Base-by-base conservation (phyloP, 108 stramenopile genomes). In the Pseudonitzschia delicatissima region DNA sequence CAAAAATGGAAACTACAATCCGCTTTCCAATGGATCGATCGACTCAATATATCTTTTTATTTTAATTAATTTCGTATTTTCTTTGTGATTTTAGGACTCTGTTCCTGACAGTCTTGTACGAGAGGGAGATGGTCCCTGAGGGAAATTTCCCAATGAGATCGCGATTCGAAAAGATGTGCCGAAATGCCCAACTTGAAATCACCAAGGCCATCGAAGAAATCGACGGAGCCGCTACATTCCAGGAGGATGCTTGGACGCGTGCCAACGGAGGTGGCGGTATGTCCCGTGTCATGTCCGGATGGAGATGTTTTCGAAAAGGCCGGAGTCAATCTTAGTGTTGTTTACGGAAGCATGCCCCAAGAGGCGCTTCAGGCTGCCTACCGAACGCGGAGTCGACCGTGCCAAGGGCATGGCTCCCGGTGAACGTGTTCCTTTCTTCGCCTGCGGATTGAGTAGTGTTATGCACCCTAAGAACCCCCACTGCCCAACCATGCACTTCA, bases 231-330 rank as follows among this genome's bases (percentile, higher is more conserved):
- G 93, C 76, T 28, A 87, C 62, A 48, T 98, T 98, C 82, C 86
- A 81, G 62, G 88, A 94, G 70, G 99, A 99, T 77, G 82, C 75
- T 23, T 99, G 99, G 99, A 82, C 79, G 25, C 87, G 99, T 26
- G 87, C 79, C 55, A 96, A 90, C 66, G 96, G 97, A 20, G 97
- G 98, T 4, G 99, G 99, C 2, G 99, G 99, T 55, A 95, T 96
- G 79, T 93, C 92, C 13, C 82, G 96, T 29, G 99, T 99, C 7
- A 62, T 99, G 67, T 48, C 69, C 28, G 90, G 86, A n/a, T 37
- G 97, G 98, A 23, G 92, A 94, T 39, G 98, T 98, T n/a, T 98
- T 86, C 61, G 99, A 99, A 75, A 99, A 99, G 88, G 99, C 98
- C 5, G 99, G 99, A 26, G 96, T 97, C 37, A 96, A 96, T 77